Percentiles rank a stretch among this genome's conserved stretches.
Evolutionary conservation across 2,329 filamentous ascomycete species (phyloP).

Genomic region (Drechslerella coelobrocha): DNA sequence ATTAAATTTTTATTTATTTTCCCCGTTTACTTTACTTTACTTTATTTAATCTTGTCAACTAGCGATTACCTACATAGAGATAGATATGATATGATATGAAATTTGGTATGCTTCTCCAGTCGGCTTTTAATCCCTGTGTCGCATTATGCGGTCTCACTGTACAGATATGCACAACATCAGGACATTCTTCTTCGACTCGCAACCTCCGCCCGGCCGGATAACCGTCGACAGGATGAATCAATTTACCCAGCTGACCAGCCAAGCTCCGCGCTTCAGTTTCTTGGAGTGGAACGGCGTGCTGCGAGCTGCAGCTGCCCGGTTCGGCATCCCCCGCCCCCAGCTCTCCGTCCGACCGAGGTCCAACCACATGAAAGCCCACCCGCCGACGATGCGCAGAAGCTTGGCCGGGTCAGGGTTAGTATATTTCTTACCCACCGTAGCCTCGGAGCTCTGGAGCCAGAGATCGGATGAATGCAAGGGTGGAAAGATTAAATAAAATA

Average conservation of each 20-base stretch:
- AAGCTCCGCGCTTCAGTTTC: background rate
- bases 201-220: background rate
- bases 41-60: background rate
- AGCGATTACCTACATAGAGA: no score
- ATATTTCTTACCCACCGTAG: no score
- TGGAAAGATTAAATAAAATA: slow-evolving; percentile 3
- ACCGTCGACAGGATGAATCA: background rate
- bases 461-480: slow-evolving; percentile 44
- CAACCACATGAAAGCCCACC: slow-evolving; percentile 48
- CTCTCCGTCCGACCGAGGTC: slow-evolving; percentile 51
- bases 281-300: background rate
- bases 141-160: background rate
- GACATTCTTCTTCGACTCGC: background rate
- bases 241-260: slow-evolving; percentile 40
- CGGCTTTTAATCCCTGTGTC: no score
- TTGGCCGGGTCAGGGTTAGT: no score
- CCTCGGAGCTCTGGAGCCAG: slow-evolving; percentile 1
- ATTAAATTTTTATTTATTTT: background rate
- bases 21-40: background rate
- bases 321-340: slow-evolving; percentile 37
- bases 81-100: slow-evolving; percentile 13
- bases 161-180: background rate
- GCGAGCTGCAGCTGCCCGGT: slow-evolving; percentile 33
- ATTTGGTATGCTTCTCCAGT: background rate
- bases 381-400: background rate